Percentiles rank a stretch among this genome's conserved stretches.
These are phyloP conservation scores for Diaporthe sp. DNA, from an alignment of 2,329 filamentous ascomycete genomes.

Conservation along the genomic window DNA sequence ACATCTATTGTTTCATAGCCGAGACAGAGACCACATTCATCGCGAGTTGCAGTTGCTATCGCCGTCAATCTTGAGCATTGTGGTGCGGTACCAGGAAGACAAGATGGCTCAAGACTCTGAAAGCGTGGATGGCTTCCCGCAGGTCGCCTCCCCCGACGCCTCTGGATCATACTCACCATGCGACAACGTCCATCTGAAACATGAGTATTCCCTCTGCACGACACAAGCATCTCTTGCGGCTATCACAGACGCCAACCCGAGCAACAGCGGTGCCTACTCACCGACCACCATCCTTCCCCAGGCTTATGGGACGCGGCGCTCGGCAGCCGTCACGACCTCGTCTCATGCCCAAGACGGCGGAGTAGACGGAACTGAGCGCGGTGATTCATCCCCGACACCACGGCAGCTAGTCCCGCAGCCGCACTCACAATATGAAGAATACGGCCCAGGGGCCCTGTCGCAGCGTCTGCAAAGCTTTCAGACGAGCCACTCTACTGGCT, in stretches of 20 bases:
- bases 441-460: background rate
- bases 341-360: background rate
- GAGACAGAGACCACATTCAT: slow-evolving; percentile 27
- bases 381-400: background rate
- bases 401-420: background rate
- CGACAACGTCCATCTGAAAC: slow-evolving; percentile 29
- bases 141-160: background rate
- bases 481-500: background rate
- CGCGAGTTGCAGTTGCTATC: background rate
- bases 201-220: slow-evolving; percentile 32
- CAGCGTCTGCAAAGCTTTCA: slow-evolving; percentile 20
- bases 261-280: background rate
- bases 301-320: background rate
- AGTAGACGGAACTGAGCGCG: background rate
- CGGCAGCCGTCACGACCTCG: background rate
- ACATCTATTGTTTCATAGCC: slow-evolving; percentile 34
- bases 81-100: background rate
- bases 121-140: slow-evolving; percentile 2
- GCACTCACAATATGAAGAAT: background rate
- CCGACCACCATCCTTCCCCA: background rate
- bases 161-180: slow-evolving; percentile 14
- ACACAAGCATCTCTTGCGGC: slow-evolving; percentile 28
- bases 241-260: slow-evolving; percentile 18
- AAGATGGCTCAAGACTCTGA: slow-evolving; percentile 17
- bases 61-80: slow-evolving; percentile 5